Evolutionary conservation across 192 early-diverging fungal genomes (phyloP).

Genomic region (Podila minutissima): DNA sequence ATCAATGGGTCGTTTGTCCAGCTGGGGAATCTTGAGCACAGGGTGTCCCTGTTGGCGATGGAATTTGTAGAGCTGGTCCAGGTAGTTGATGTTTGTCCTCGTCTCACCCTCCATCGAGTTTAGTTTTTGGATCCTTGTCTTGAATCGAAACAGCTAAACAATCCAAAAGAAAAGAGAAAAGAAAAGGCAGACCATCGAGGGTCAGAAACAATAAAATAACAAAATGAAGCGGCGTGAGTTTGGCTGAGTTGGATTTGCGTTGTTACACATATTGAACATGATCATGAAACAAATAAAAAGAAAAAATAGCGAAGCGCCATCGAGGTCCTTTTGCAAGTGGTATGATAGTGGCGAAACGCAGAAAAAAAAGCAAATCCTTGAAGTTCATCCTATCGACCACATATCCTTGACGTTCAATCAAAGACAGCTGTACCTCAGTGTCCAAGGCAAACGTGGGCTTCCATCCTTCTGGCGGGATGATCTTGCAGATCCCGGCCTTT

Average conservation of each 20-base stretch:
- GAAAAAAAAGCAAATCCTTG: not conserved
- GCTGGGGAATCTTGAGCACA: slow-evolving; percentile 79
- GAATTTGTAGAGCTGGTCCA: slow-evolving; percentile 91
- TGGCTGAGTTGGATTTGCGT: too few species aligned
- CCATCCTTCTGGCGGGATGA: slow-evolving; percentile 91
- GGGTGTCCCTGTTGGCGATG: slow-evolving; percentile 83
- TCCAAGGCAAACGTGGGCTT: slow-evolving; percentile 88
- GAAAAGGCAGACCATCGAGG: too few species aligned
- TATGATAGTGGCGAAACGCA: not conserved
- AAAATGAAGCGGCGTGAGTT: too few species aligned
- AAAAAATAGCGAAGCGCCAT: not conserved
- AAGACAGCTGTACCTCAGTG: slow-evolving; percentile 63
- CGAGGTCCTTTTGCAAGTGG: not conserved
- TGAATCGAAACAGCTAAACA: slow-evolving; percentile 84
- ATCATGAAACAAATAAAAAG: not conserved
- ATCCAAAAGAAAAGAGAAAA: not conserved
- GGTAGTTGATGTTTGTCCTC: slow-evolving; percentile 85
- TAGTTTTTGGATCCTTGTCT: slow-evolving; percentile 89
- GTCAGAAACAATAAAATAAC: too few species aligned
- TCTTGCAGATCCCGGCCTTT: slow-evolving; percentile 88
- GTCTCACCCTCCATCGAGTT: slow-evolving; percentile 93
- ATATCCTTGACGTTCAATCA: not conserved
- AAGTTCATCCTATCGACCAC: not conserved
- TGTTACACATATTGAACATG: slow-evolving; percentile 5
- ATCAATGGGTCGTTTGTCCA: slow-evolving; percentile 90